Percentiles rank a stretch among this genome's conserved stretches.
phyloP scores from a whole-genome alignment of 1,284 basidiomycete species.

The Lentinus polychrous region DNA sequence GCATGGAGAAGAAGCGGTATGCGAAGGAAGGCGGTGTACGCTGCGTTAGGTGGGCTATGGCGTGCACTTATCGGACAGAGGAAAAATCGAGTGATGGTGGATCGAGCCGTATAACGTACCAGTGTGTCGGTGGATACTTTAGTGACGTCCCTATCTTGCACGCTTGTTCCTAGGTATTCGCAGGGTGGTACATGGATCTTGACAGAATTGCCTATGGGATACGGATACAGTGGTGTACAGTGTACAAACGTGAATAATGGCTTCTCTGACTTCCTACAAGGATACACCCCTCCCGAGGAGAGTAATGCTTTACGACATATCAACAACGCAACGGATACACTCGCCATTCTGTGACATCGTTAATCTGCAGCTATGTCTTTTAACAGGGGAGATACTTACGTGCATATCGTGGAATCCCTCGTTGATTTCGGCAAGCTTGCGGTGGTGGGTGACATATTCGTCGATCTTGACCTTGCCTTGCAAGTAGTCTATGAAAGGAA shows the following conservation, averaged over 20 bases:
- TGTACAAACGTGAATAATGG: neutral
- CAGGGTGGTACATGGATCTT: too few relatives aligned
- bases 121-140: neutral
- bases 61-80: slow-evolving; percentile 57
- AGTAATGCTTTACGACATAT: slow-evolving; percentile 40
- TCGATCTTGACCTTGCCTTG: slow-evolving; percentile 75
- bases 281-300: too few relatives aligned
- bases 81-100: slow-evolving; percentile 38
- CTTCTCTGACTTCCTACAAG: neutral
- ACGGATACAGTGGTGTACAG: slow-evolving; percentile 1
- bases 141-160: too few relatives aligned
- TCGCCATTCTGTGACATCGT: slow-evolving; percentile 56
- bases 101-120: slow-evolving; percentile 29
- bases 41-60: slow-evolving; percentile 61
- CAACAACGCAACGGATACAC: slow-evolving; percentile 89
- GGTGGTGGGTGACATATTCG: slow-evolving; percentile 83
- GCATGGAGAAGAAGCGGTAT: slow-evolving; percentile 66
- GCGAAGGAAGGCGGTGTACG: slow-evolving; percentile 57
- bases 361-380: slow-evolving; percentile 1
- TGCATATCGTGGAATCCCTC: slow-evolving; percentile 94
- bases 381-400: slow-evolving; percentile 42
- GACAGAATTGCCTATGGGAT: neutral
- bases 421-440: slow-evolving; percentile 76
- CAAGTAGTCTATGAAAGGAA: slow-evolving; percentile 56
- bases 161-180: too few relatives aligned